Percentiles rank a stretch among this genome's conserved stretches.
Conservation (phyloP, 2,329 filamentous ascomycete genomes). For the Calonectria pteridis region DNA sequence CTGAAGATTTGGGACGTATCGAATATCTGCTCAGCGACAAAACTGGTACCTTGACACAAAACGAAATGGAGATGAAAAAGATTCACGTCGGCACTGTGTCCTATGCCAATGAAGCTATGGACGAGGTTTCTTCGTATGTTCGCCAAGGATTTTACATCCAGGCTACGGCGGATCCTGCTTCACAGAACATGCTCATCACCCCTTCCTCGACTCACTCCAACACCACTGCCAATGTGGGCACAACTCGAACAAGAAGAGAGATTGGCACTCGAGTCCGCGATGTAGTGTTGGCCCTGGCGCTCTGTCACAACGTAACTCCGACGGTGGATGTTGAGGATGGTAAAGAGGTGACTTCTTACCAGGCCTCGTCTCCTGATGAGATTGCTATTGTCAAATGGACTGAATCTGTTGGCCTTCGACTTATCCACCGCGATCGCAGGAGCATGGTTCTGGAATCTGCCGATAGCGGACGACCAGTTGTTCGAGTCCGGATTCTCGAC, state of each 20-base stretch:
- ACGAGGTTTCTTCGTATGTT: conserved; percentile 90
- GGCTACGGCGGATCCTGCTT: conserved; percentile 57
- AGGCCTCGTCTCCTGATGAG: conserved; percentile 97
- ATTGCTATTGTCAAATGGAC: conserved; percentile 98
- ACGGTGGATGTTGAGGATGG: conserved; percentile 83
- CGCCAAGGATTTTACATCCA: conserved; percentile 81
- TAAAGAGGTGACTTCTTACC: conserved; percentile 83
- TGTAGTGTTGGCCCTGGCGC: conserved; percentile 88
- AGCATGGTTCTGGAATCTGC: conserved; percentile 86
- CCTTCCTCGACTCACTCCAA: conserved; percentile 78
- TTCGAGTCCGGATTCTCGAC: conserved; percentile 89
- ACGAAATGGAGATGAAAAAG: conserved; percentile 99
- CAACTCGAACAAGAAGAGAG: conserved; percentile 89
- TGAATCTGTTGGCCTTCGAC: conserved; percentile 87
- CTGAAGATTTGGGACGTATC: conserved; percentile 93
- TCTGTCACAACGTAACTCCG: conserved; percentile 98
- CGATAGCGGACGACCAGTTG: conserved; percentile 78
- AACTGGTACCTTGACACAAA: conserved; percentile 97
- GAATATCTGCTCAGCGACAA: conserved; percentile 98
- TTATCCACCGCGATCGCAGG: conserved; percentile 88
- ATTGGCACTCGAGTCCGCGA: conserved; percentile 95
- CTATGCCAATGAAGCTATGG: conserved; percentile 98
- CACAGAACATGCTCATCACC: conserved; percentile 72
- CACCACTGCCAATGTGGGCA: conserved; percentile 70
- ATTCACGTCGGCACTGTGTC: conserved; percentile 98